These are phyloP conservation scores for Thelonectria blattea DNA, from an alignment of 2,329 filamentous ascomycete genomes.

Conservation along the genomic window DNA sequence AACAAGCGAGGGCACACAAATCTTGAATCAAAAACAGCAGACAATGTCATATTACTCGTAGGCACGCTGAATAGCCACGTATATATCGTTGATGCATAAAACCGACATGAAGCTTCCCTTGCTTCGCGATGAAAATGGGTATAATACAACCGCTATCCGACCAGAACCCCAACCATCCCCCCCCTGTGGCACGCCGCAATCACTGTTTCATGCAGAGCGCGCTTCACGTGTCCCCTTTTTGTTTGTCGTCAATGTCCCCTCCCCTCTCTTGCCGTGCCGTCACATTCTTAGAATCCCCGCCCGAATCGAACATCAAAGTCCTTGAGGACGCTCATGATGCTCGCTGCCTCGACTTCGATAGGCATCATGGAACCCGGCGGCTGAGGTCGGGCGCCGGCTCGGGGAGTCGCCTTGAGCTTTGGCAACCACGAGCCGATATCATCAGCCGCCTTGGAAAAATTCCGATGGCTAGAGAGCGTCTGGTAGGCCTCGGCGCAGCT, in stretches of 20 bases:
- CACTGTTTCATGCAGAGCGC: constrained; percentile 17
- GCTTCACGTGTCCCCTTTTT: constrained; percentile 21
- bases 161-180: constrained; percentile 30
- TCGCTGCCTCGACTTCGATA: constrained; percentile 81
- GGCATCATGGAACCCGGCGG: constrained; percentile 56
- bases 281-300: constrained; percentile 41
- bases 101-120: constrained; percentile 28
- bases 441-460: constrained; percentile 75
- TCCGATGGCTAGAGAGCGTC: constrained; percentile 76
- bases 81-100: constrained; percentile 35
- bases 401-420: constrained; percentile 67
- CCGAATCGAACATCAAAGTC: constrained; percentile 81
- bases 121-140: constrained; percentile 37
- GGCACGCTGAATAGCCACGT: constrained; percentile 28
- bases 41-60: constrained; percentile 2
- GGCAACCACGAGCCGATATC: constrained; percentile 80
- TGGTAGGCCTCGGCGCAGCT: constrained; percentile 81
- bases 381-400: constrained; percentile 37
- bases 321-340: constrained; percentile 84
- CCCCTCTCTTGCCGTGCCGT: constrained; percentile 2
- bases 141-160: constrained; percentile 40
- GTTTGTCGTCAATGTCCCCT: constrained; percentile 12
- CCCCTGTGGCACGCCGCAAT: constrained; percentile 29
- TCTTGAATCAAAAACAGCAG: constrained; percentile 9
- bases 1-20: neutral